These are phyloP conservation scores for Moringa oleifera DNA, from an alignment of 345 rosid species.

Conservation along the genomic window DNA sequence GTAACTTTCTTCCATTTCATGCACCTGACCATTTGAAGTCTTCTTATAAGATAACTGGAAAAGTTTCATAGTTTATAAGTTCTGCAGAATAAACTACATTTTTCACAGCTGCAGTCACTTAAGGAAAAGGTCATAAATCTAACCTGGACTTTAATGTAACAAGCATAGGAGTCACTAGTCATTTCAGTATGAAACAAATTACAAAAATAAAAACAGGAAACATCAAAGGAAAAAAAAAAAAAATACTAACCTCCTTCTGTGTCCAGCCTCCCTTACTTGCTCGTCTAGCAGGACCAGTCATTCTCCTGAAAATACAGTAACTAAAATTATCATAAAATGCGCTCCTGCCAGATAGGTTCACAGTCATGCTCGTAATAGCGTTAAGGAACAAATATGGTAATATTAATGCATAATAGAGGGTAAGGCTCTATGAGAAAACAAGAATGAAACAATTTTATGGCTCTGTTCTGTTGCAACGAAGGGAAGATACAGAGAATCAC, in stretches of 20 bases:
- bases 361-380: not conserved
- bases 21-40: not conserved
- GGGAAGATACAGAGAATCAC: no score
- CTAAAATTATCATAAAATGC: not conserved
- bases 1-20: not conserved
- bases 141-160: not conserved
- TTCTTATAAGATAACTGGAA: not conserved
- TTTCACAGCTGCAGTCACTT: not conserved
- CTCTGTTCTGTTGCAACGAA: no score
- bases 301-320: constrained; percentile 14
- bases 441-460: not conserved
- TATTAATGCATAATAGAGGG: no score
- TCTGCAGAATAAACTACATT: no score
- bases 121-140: no score
- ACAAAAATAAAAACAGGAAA: not conserved
- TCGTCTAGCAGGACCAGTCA: constrained; percentile 27
- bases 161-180: no score
- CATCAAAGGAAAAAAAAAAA: not conserved
- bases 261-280: constrained; percentile 39
- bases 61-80: no score
- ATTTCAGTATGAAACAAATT: not conserved
- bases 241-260: constrained; percentile 30
- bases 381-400: not conserved
- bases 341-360: not conserved
- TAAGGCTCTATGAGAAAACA: no score